Conservation (phyloP, 2,329 filamentous ascomycete genomes). For the Paecilomyces sp. region DNA sequence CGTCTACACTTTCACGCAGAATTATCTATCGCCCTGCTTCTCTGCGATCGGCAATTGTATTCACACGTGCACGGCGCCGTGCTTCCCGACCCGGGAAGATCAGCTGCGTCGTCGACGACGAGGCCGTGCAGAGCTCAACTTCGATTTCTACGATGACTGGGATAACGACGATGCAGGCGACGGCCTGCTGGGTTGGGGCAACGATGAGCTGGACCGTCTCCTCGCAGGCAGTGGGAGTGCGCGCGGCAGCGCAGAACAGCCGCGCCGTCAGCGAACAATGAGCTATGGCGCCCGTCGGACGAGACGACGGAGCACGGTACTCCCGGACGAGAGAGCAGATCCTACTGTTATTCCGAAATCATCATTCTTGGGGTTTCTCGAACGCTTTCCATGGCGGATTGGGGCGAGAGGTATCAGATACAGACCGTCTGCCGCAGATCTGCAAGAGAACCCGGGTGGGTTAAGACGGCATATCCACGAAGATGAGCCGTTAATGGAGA, state of each 20-base stretch:
- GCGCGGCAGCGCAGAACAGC: conserved; percentile 49
- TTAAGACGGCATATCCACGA: conserved; percentile 45
- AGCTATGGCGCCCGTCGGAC: conserved; percentile 70
- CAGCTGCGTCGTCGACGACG: conserved; percentile 64
- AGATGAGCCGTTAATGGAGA: conserved; percentile 63
- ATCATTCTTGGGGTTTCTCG: conserved; percentile 76
- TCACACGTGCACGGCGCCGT: conserved; percentile 61
- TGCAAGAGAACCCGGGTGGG: conserved; percentile 77
- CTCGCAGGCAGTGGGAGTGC: conserved; percentile 57
- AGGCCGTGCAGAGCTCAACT: conserved; percentile 67
- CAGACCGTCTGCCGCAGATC: conserved; percentile 80
- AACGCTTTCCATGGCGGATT: conserved; percentile 75
- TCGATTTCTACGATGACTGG: conserved; percentile 99
- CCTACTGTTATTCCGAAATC: conserved; percentile 87
- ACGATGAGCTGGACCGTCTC: conserved; percentile 78
- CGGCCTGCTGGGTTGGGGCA: conserved; percentile 67
- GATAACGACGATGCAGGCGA: conserved; percentile 56
- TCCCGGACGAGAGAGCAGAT: conserved; percentile 52
- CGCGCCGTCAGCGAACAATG: conserved; percentile 72
- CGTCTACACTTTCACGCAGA: conserved; percentile 81
- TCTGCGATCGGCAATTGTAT: conserved; percentile 58
- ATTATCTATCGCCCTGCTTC: conserved; percentile 78
- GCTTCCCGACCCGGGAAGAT: conserved; percentile 65
- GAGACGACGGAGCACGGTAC: conserved; percentile 51
- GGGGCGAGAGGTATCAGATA: conserved; percentile 74